Conservation (phyloP, 129 eudicot genomes). For the Silybum marianum region DNA sequence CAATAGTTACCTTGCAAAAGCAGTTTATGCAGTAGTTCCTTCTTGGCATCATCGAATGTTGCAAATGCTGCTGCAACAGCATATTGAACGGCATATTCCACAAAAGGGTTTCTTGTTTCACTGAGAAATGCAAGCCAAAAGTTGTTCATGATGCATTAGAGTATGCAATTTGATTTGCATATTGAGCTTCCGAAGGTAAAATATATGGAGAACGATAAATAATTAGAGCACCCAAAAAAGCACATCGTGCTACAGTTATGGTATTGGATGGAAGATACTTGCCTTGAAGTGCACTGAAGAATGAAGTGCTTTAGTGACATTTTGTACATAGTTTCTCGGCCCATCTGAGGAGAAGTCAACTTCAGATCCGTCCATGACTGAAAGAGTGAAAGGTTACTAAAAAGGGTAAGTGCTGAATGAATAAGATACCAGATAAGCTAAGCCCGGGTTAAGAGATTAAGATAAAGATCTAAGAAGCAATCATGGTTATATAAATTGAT, state of each 20-base stretch:
- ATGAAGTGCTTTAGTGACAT: slow-evolving; percentile 65
- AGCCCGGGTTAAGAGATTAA: neutral
- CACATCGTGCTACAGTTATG: too few species aligned
- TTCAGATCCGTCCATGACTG: slow-evolving; percentile 95
- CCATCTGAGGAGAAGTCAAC: slow-evolving; percentile 91
- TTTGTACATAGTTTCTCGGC: slow-evolving; percentile 79
- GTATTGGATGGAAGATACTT: slow-evolving; percentile 25
- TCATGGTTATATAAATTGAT: neutral
- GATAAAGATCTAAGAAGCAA: slow-evolving; percentile 3
- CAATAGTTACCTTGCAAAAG: slow-evolving; percentile 66
- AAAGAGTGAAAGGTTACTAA: slow-evolving; percentile 44
- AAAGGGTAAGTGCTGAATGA: neutral
- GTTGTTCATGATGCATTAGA: slow-evolving; percentile 15
- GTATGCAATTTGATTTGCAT: slow-evolving; percentile 3
- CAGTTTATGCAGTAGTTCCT: slow-evolving; percentile 59
- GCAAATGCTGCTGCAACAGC: slow-evolving; percentile 86
- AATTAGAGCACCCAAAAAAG: neutral
- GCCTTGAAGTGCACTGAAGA: slow-evolving; percentile 82
- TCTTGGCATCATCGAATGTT: slow-evolving; percentile 56
- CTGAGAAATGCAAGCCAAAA: slow-evolving; percentile 41
- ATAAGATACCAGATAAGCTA: neutral
- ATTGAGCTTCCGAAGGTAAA: neutral
- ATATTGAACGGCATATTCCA: slow-evolving; percentile 91
- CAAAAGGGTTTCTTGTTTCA: slow-evolving; percentile 85
- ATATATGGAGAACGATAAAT: neutral